Percentiles rank a stretch among this genome's conserved stretches.
These are phyloP conservation scores for Russula sp. DNA, from an alignment of 768 basidiomycete genomes.

Conservation along the genomic window DNA sequence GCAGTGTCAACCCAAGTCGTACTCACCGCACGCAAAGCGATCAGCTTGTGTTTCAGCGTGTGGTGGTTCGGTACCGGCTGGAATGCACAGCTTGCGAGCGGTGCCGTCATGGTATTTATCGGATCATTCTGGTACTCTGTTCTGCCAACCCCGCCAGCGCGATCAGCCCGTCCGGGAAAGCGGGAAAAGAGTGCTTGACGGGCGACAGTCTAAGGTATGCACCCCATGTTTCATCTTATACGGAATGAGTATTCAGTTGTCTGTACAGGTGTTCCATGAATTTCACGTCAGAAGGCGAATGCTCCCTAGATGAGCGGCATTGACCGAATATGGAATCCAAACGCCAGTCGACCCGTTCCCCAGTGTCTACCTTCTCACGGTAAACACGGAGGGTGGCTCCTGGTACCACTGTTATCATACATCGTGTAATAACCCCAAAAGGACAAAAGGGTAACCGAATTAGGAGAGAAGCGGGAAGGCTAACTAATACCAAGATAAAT, in stretches of 20 bases:
- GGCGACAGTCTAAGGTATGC: no score
- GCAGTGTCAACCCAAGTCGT: constrained; percentile 79
- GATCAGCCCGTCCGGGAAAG: constrained; percentile 3
- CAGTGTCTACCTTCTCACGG: constrained; percentile 23
- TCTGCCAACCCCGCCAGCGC: constrained; percentile 20
- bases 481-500: constrained; percentile 19
- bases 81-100: constrained; percentile 56
- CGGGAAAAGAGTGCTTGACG: constrained; percentile 2
- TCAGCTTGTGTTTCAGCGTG: constrained; percentile 74
- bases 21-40: constrained; percentile 72
- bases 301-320: background rate
- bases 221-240: no score
- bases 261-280: no score
- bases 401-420: constrained; percentile 14
- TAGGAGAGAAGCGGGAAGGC: background rate
- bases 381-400: constrained; percentile 2
- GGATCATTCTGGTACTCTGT: constrained; percentile 55
- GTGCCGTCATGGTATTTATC: constrained; percentile 68
- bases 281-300: no score
- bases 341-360: background rate
- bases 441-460: constrained; percentile 9
- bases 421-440: constrained; percentile 32
- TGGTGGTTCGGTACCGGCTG: constrained; percentile 79
- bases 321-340: background rate
- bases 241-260: no score